Evolutionary conservation across 2,329 filamentous ascomycete genomes (phyloP), one percentile per base, ranked within the genome.

Genomic region (Emmonsiellopsis sp.): DNA sequence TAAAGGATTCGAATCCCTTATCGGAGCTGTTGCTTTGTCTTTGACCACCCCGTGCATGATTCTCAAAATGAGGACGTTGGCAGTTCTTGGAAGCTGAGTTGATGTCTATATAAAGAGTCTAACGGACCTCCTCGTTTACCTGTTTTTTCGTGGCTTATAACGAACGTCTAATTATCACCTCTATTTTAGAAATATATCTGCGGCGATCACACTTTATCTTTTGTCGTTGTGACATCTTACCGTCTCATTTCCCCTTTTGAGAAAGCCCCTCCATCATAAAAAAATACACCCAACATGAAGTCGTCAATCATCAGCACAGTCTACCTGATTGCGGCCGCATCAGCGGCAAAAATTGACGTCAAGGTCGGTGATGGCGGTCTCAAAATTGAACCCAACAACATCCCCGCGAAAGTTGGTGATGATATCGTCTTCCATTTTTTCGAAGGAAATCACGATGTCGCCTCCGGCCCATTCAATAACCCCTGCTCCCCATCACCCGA

Each of bases 401-500:
- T 59, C 43, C 47, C 6, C 4, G 57, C 57, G 26, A 31, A 46
- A 2, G 13, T 35, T 31, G 54, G 55, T 16, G 57, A 59, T 35
- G 54, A 54, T 26, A 37, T 59, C 41, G 54, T 53, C 38, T 59
- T 59, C 44, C 42, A 53, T 40, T 57, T 56, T 42, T 43, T 49
- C 45, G 26, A 16, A 13, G 51, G 52, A 26, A 45, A 49, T 31
- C 57, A 59, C 41, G 57, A 59, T 41, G 56, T 59, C 37, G 49
- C 54, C 43, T 32, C 44, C n/a, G 52, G 55, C 38, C 16, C 53
- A 38, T 59, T 56, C 45, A 37, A 56, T 40, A 43, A n/a, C 5
- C 54, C 57, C 11, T 59, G 57, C 52, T 47, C 54, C 38, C 51
- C 37, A 7, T 34, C 41, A 7, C 35, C 40, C 15, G 20, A 50